A percentile compares a stretch with the other conserved stretches of the same genome.
Conservation (phyloP, 345 rosid genomes). For the thale cress (Arabidopsis thaliana) region DNA sequence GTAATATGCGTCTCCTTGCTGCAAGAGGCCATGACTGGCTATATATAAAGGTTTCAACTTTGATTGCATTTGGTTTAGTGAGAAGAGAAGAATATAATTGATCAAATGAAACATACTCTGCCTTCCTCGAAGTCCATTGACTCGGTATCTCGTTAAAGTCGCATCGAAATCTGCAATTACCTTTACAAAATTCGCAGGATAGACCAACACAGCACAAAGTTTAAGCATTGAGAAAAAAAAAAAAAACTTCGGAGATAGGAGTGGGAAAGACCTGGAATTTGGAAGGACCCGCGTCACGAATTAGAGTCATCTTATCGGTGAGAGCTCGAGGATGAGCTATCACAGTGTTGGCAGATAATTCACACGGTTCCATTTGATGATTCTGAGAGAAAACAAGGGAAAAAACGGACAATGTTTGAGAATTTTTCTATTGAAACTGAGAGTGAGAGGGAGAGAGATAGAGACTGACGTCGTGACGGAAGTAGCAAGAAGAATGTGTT, state of each 20-base stretch:
- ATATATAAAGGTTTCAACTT: conserved; percentile 40
- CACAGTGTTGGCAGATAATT: conserved; percentile 48
- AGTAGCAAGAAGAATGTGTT: conserved; percentile 8
- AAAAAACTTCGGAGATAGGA: neutral
- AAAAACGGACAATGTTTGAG: neutral
- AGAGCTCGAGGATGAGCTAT: conserved; percentile 53
- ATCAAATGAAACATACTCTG: conserved; percentile 55
- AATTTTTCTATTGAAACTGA: neutral
- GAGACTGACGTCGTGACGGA: conserved; percentile 14
- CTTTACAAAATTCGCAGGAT: conserved; percentile 17
- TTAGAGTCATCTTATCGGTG: conserved; percentile 54
- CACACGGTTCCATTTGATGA: conserved; percentile 44
- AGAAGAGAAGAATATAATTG: conserved; percentile 8
- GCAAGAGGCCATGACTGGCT: conserved; percentile 88
- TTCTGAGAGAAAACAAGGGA: conserved; percentile 27
- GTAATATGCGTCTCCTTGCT: conserved; percentile 71
- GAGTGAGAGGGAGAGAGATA: neutral
- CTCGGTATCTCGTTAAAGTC: conserved; percentile 67
- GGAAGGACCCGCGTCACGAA: conserved; percentile 68
- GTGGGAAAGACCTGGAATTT: conserved; percentile 72
- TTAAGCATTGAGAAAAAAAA: neutral
- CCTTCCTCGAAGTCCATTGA: conserved; percentile 76
- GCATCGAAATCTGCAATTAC: conserved; percentile 87
- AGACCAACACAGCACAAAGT: conserved; percentile 8
- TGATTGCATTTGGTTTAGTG: neutral